Evolutionary conservation across 345 rosid genomes (phyloP).

Genomic region (Aquilaria sinensis): DNA sequence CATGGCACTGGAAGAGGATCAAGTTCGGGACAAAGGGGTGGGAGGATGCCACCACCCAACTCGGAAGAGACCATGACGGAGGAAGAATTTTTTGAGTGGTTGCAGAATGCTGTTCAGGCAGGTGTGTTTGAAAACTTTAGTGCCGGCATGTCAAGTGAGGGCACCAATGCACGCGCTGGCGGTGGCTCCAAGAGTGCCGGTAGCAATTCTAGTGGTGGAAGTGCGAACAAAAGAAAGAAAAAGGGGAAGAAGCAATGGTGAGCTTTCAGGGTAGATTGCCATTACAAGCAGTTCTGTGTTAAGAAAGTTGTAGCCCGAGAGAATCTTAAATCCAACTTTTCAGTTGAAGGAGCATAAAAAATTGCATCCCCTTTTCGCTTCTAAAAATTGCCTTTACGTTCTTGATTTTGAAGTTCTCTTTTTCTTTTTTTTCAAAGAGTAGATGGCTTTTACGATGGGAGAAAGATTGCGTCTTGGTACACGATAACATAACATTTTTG

Average conservation of each 20-base stretch:
- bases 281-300: not conserved
- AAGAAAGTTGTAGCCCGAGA: not conserved
- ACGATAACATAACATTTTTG: no score
- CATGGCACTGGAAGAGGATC: slow-evolving; percentile 45
- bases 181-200: slow-evolving; percentile 8
- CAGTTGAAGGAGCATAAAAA: no score
- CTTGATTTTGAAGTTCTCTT: not conserved
- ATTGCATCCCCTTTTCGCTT: no score
- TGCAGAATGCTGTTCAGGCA: slow-evolving; percentile 77
- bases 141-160: slow-evolving; percentile 26
- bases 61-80: slow-evolving; percentile 86
- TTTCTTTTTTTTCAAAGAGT: not conserved
- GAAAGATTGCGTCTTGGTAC: no score
- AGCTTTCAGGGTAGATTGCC: slow-evolving; percentile 6
- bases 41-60: slow-evolving; percentile 45
- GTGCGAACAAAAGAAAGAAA: slow-evolving; percentile 61
- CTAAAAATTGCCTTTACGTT: not conserved
- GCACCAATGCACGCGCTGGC: slow-evolving; percentile 36
- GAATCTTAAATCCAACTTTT: no score
- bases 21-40: slow-evolving; percentile 55
- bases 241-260: slow-evolving; percentile 84
- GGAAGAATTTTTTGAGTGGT: slow-evolving; percentile 82
- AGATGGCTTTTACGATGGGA: not conserved
- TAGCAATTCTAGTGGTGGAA: slow-evolving; percentile 19
- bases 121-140: slow-evolving; percentile 60